Evolutionary conservation across 1,284 basidiomycete species (phyloP), one percentile per base, ranked within the genome.

Genomic region (Ustilago loliicola): DNA sequence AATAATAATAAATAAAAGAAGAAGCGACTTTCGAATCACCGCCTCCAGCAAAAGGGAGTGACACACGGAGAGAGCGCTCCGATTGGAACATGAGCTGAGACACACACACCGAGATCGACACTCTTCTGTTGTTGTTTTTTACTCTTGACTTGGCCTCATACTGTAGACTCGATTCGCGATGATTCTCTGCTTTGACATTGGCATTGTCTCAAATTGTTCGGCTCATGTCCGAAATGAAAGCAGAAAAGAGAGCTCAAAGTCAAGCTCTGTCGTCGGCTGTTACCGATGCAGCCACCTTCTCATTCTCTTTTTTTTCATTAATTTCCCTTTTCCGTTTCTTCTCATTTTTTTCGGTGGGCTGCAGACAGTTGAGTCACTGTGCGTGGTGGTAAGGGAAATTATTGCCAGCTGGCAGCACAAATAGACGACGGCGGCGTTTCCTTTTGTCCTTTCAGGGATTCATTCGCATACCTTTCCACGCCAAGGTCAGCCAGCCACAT

Each of bases 401-500:
- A 11, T n/a, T 55, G 36, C 36, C 36, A 38, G 54, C 54, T 55
- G 54, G 54, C 54, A 55, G 21, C n/a, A 6, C 36, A 34, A 38
- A 10, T 15, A 34, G 32, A 34, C 32, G 11, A 34, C 32, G 32
- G 11, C 32, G 17, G 17, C 13, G 36, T 11, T 15, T 15, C 36
- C 36, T 38, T 38, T 3, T 8, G 7, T 8, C 45, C 17, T 50
- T 50, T 50, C 25, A 50, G 48, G 48, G 48, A 50, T 19, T 15
- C 6, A 11, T 38, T 38, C 23, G 25, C 48, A 50, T 25, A 50
- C 27, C 25, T 29, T 50, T 29, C 25, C 48, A 25, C 48, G 48
- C 48, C 48, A 50, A 50, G 48, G 29, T 50, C 48, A 50, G 48
- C 48, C 48, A n/a, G n/a, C n/a, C n/a, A n/a, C n/a, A 50, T 10